phyloP scores from a whole-genome alignment of 345 rosid species.

The Eucalyptus cloeziana region DNA sequence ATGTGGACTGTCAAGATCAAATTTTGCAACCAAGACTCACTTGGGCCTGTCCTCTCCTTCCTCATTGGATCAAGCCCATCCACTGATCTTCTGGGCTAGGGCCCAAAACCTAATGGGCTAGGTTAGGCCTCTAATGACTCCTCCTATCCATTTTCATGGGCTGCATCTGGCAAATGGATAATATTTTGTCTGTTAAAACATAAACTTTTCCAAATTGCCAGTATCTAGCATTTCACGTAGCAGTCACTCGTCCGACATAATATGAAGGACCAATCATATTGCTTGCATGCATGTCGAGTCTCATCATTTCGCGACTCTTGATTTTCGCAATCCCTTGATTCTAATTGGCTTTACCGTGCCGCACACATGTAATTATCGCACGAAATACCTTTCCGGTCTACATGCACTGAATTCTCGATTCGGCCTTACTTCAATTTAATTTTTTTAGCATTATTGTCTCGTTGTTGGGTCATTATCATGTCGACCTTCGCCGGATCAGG shows the following conservation, averaged over 20 bases:
- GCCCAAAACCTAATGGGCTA: neutral
- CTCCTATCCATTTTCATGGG: neutral
- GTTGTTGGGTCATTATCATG: neutral
- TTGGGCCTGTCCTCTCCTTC: neutral
- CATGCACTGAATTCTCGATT: neutral
- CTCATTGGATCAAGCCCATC: neutral
- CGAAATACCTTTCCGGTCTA: neutral
- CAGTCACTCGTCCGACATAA: neutral
- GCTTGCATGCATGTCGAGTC: rapidly evolving
- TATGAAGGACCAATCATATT: neutral
- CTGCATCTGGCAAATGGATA: neutral
- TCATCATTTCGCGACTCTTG: neutral
- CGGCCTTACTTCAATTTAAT: neutral
- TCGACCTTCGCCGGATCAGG: neutral
- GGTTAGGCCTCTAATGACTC: neutral
- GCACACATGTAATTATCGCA: neutral
- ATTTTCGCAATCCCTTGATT: neutral
- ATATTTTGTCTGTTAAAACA: neutral
- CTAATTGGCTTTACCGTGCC: rapidly evolving
- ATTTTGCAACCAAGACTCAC: neutral
- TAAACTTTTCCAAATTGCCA: neutral
- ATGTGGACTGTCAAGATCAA: neutral
- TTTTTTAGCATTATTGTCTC: neutral
- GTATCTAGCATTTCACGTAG: neutral
- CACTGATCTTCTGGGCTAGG: neutral